phyloP scores from a whole-genome alignment of 345 rosid species.

The Conringia planisiliqua region DNA sequence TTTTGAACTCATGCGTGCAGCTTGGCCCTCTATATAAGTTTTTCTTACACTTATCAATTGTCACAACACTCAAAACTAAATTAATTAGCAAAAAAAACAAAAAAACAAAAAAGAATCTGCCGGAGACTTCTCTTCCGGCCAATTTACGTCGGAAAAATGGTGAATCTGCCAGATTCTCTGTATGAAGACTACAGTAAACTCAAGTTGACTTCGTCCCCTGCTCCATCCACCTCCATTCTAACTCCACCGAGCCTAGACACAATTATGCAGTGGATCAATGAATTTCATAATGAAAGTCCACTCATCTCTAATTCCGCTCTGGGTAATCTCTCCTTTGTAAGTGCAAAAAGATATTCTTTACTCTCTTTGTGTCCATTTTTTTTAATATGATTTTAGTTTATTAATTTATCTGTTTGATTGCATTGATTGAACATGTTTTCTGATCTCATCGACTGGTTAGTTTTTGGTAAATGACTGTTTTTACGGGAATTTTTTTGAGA shows the following conservation, averaged over 20 bases:
- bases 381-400: background rate
- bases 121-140: background rate
- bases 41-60: slow-evolving; percentile 2
- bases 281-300: slow-evolving; percentile 2
- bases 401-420: background rate
- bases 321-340: slow-evolving; percentile 32
- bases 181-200: slow-evolving; percentile 18
- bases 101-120: background rate
- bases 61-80: slow-evolving; percentile 13
- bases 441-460: background rate
- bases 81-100: background rate
- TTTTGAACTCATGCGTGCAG: slow-evolving; percentile 9
- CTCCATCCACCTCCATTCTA: background rate
- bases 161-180: slow-evolving; percentile 20
- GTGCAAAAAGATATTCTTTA: background rate
- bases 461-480: background rate
- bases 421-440: background rate
- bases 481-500: background rate
- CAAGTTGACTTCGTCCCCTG: background rate
- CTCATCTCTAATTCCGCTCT: slow-evolving; percentile 30
- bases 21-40: slow-evolving; percentile 9
- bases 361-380: background rate
- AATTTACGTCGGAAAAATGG: background rate
- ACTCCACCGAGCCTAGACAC: background rate
- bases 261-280: slow-evolving; percentile 28